These are phyloP conservation scores for Kluyveromyces sp. DNA, from an alignment of 1,139 yeast species.

Conservation along the genomic window DNA sequence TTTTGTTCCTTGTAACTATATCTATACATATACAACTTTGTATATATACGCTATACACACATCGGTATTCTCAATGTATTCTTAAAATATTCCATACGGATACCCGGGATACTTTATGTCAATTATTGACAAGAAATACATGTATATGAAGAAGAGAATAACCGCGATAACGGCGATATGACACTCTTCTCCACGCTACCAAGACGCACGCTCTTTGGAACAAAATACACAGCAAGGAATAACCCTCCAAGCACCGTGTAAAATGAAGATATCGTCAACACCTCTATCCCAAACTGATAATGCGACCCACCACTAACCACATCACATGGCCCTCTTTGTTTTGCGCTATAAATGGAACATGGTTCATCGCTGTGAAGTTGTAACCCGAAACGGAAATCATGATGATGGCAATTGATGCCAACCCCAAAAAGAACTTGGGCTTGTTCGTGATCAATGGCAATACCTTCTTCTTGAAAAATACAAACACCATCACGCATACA, in stretches of 20 bases:
- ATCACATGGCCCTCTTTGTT: conserved; percentile 41
- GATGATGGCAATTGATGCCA: conserved; percentile 37
- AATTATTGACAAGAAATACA: conserved; percentile 32
- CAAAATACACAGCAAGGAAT: conserved; percentile 33
- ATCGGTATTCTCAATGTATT: too few relatives aligned
- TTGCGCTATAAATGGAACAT: conserved; percentile 55
- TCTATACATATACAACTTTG: neutral
- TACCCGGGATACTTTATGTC: conserved; percentile 35
- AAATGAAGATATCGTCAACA: conserved; percentile 41
- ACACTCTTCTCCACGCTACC: conserved; percentile 12
- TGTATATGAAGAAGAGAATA: conserved; percentile 30
- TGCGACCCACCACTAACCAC: conserved; percentile 52
- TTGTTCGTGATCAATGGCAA: conserved; percentile 32
- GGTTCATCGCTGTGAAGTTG: conserved; percentile 52
- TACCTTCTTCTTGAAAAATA: conserved; percentile 42
- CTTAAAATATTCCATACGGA: conserved; percentile 22
- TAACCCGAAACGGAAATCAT: conserved; percentile 50
- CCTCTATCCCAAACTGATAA: conserved; percentile 66
- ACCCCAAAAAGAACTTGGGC: conserved; percentile 31
- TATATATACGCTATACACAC: too few relatives aligned
- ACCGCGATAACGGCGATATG: conserved; percentile 20
- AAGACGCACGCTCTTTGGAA: conserved; percentile 19
- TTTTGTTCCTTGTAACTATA: too few relatives aligned
- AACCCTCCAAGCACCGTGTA: conserved; percentile 41
- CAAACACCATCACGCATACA: conserved; percentile 39